These are phyloP conservation scores for Scedosporium minutisporum DNA, from an alignment of 2,329 filamentous ascomycete genomes.

Conservation along the genomic window DNA sequence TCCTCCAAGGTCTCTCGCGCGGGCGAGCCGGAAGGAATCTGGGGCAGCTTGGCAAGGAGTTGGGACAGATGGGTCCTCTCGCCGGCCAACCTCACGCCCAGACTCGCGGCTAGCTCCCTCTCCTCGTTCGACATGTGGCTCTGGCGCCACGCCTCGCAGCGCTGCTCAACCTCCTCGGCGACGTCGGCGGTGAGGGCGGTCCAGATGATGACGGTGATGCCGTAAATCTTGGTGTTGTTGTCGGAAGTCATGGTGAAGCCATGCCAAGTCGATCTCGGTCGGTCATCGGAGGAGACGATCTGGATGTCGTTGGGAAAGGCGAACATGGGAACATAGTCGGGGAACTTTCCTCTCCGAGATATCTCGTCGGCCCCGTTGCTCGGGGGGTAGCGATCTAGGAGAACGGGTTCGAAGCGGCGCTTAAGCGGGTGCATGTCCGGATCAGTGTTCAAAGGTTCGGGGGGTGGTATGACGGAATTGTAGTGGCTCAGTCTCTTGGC, in stretches of 20 bases:
- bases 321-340: conserved; percentile 98
- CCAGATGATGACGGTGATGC: conserved; percentile 87
- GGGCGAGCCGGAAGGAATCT: conserved; percentile 66
- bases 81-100: conserved; percentile 76
- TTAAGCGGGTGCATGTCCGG: conserved; percentile 94
- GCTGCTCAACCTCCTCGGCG: conserved; percentile 72
- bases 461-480: conserved; percentile 91
- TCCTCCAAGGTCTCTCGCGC: conserved; percentile 82
- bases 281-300: conserved; percentile 88
- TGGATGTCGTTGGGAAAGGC: conserved; percentile 97
- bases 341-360: conserved; percentile 73
- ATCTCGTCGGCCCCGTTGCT: conserved; percentile 73
- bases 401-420: conserved; percentile 87
- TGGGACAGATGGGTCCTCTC: conserved; percentile 87
- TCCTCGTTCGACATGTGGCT: conserved; percentile 84
- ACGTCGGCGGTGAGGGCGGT: conserved; percentile 73
- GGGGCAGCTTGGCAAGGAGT: conserved; percentile 73
- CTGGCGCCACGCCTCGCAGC: conserved; percentile 79
- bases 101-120: conserved; percentile 79
- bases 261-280: conserved; percentile 95
- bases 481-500: conserved; percentile 90
- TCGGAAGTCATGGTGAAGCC: conserved; percentile 96
- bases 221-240: conserved; percentile 85
- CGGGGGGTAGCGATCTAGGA: conserved; percentile 87
- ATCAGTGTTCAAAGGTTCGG: conserved; percentile 80